These are phyloP conservation scores for Amanita subjunquillea DNA, from an alignment of 768 basidiomycete species.

Conservation along the genomic window DNA sequence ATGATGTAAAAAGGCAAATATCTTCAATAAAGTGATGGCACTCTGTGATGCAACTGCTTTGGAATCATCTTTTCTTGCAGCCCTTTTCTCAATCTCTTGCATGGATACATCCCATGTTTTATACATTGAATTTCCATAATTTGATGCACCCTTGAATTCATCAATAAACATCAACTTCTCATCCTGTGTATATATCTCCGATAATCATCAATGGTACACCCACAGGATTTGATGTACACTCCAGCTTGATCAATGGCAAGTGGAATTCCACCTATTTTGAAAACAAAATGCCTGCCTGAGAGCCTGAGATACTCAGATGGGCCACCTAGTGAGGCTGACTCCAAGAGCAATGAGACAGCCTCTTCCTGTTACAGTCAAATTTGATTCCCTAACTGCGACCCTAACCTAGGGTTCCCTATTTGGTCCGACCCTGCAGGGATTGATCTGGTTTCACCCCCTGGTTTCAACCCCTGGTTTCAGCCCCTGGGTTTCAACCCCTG, in stretches of 20 bases:
- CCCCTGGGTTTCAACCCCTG: too few species aligned
- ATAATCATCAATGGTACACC: neutral
- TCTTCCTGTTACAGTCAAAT: too few species aligned
- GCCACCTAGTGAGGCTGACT: neutral
- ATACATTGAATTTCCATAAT: neutral
- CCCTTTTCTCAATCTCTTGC: neutral
- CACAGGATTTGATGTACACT: neutral
- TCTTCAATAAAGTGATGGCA: neutral
- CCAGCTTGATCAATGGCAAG: slow-evolving; percentile 9
- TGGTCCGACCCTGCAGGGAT: too few species aligned
- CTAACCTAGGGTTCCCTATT: too few species aligned
- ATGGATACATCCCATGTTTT: slow-evolving; percentile 1
- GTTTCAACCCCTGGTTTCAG: too few species aligned
- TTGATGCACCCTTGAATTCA: neutral
- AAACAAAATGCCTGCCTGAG: neutral
- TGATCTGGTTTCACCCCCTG: too few species aligned
- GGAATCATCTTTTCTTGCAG: neutral
- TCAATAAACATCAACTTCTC: neutral
- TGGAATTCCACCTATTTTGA: slow-evolving; percentile 1
- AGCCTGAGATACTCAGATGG: neutral
- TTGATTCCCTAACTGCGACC: too few species aligned
- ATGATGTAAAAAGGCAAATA: neutral
- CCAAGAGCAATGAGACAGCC: too few species aligned
- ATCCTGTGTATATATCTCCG: neutral
- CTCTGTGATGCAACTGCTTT: neutral